A percentile compares a stretch with the other conserved stretches of the same genome.
Evolutionary conservation across 371 early-diverging fungal genomes (phyloP).

Genomic region (Thermomucor indicae-seudaticae): DNA sequence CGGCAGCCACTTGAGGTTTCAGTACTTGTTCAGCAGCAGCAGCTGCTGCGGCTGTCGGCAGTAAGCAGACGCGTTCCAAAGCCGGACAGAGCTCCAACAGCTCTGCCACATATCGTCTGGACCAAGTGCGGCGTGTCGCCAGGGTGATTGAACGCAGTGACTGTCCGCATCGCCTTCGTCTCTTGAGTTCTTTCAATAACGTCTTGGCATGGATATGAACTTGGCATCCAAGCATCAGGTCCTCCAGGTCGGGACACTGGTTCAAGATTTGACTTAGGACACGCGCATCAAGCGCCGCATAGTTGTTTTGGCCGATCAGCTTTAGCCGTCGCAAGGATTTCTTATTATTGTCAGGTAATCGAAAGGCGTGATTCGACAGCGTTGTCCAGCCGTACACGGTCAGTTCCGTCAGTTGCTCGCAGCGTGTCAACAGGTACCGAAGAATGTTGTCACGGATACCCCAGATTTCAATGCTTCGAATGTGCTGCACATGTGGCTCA

Average conservation of each 20-base stretch:
- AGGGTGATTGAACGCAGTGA: slow-evolving; percentile 15
- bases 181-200: slow-evolving; percentile 18
- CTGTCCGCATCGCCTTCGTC: not conserved
- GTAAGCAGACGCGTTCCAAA: slow-evolving; percentile 19
- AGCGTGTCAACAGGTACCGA: slow-evolving; percentile 21
- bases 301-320: slow-evolving; percentile 27
- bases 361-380: slow-evolving; percentile 31
- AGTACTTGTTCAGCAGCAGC: slow-evolving; percentile 8
- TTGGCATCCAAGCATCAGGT: slow-evolving; percentile 26
- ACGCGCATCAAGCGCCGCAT: slow-evolving; percentile 28
- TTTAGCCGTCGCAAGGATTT: slow-evolving; percentile 16
- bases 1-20: slow-evolving; percentile 2
- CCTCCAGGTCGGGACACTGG: slow-evolving; percentile 24
- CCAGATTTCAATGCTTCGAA: slow-evolving; percentile 23
- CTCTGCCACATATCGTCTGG: slow-evolving; percentile 20
- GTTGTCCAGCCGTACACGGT: slow-evolving; percentile 33
- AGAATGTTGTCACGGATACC: slow-evolving; percentile 37
- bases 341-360: not conserved
- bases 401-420: slow-evolving; percentile 15
- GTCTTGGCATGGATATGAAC: slow-evolving; percentile 33
- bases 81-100: slow-evolving; percentile 23
- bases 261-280: slow-evolving; percentile 18
- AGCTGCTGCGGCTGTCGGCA: slow-evolving; percentile 20
- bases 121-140: slow-evolving; percentile 33
- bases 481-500: slow-evolving; percentile 19